Base-by-base conservation (phyloP, 169 alveolate genomes). In the Neospora caninum region DNA sequence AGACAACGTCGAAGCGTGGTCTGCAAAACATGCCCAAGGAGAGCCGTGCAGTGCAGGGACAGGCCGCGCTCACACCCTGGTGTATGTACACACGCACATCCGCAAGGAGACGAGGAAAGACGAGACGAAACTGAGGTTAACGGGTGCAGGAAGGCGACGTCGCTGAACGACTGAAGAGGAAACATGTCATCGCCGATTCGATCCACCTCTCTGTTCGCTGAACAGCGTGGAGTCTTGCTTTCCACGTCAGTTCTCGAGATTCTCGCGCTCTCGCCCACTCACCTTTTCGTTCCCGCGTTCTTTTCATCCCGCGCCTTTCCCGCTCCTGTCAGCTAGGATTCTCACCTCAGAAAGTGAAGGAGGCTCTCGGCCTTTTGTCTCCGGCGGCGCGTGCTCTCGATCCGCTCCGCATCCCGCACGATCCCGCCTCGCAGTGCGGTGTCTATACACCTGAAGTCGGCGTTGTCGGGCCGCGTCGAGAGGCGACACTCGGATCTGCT, bases 401-500 rank as follows among this genome's bases (percentile, higher is more conserved):
- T n/a, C 22, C 86, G 86, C 86, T 16, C 42, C n/a, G 67, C 38
- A 34, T 82, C 89, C 25, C 67, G 53, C 64, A 82, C 41, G 64
- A 82, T 22, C 25, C 89, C 89, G 41, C 69, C 89, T 9, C 69
- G 67, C 18, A 42, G 43, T 27, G 89, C 89, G 36, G 64, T 42
- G 22, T 82, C 69, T 42, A 42, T 82, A 42, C 89, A 82, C 89
- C 89, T 13, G 39, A 82, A 82, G 89, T 82, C 89, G 67, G 89
- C 89, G 67, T 82, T 82, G 41, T 82, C 89, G 4, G 89, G 89
- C 25, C 89, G 89, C 10, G 67, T 18, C 0, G 67, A 20, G 39
- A 82, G 38, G n/a, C 89, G 89, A 31, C 89, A 42, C 89, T 82
- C 89, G 16, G 67, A 39, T 0, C 89, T 7, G 25, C 89, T 82